A percentile compares a stretch with the other conserved stretches of the same genome.
These are phyloP conservation scores for Colletotrichum nymphaeae DNA, from an alignment of 2,329 filamentous ascomycete genomes.

Conservation along the genomic window DNA sequence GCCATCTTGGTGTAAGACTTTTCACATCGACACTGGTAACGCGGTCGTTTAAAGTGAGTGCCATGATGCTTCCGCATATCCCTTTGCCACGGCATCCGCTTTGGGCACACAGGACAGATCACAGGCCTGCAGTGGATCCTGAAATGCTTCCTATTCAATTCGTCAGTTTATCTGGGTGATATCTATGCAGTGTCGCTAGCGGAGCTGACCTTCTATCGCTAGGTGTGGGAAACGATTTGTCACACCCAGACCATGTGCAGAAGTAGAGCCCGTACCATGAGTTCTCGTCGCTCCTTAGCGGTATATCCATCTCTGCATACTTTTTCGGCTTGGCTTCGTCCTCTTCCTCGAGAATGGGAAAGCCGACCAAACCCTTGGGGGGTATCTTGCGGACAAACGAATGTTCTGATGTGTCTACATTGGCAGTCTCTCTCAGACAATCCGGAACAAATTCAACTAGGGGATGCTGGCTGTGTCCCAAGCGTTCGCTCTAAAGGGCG, in stretches of 20 bases:
- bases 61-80: slow-evolving; percentile 1
- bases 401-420: not conserved
- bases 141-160: not conserved
- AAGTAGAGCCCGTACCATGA: not conserved
- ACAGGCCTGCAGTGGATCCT: not conserved
- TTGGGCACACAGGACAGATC: not conserved
- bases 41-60: not conserved
- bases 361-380: not conserved
- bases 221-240: not conserved
- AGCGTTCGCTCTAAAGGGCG: slow-evolving; percentile 1
- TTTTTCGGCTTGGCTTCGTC: not conserved
- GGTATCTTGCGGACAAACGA: not conserved
- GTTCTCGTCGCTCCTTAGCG: not conserved
- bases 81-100: not conserved
- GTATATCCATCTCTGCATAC: not conserved
- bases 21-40: not conserved
- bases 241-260: not conserved
- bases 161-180: not conserved
- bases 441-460: not conserved
- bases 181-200: no score
- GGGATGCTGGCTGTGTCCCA: not conserved
- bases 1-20: not conserved
- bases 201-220: not conserved
- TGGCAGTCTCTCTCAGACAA: not conserved
- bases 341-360: not conserved